Evolutionary conservation across 1,139 yeast species (phyloP), one percentile per base, ranked within the genome.

Genomic region (Debaryomyces subglobosus): DNA sequence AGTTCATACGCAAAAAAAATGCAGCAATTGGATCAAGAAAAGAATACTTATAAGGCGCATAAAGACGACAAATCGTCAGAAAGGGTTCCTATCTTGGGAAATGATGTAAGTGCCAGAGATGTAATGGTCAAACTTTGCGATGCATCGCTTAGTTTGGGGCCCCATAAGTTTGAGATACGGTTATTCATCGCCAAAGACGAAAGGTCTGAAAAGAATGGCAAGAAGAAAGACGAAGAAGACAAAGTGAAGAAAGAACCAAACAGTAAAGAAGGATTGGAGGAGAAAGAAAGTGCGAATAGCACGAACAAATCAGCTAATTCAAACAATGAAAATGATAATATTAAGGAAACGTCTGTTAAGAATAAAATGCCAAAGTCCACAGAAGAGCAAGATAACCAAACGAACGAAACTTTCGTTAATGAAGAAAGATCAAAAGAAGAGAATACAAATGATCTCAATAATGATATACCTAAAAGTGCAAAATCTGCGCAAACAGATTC

Each of bases 51-150:
- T 5, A 65, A 62, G 44, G 51, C 58, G 13, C 55, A 58, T 18
- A 61, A 62, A 36, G 66, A 60, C 36, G 74, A 63, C 30, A 63
- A 53, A 42, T 56, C 55, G 41, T 52, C 54, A 20, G 68, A 68
- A 33, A 53, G 78, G 35, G 64, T 65, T 12, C 77, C 86, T 33
- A 72, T 79, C 35, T 65, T 77, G 43, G 72, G 77, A 5, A 59
- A 68, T 34, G 78, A 78, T 12, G 75, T 74, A 8, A 82, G 82
- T 63, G 86, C 86, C 32, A 74, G 96, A 56, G 98, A 94, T 56
- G 85, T 85, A 46, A 91, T 92, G 97, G 88, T 90, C 49, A 90
- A 90, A 62, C 70, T 94, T 50, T 83, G 95, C 58, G 97, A 92
- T 57, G 84, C 92, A 49, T 69, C 74, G 0, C 67, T 91, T 70